These are phyloP conservation scores for Mimosa bimucronata DNA, from an alignment of 306 rosid species.

Conservation along the genomic window DNA sequence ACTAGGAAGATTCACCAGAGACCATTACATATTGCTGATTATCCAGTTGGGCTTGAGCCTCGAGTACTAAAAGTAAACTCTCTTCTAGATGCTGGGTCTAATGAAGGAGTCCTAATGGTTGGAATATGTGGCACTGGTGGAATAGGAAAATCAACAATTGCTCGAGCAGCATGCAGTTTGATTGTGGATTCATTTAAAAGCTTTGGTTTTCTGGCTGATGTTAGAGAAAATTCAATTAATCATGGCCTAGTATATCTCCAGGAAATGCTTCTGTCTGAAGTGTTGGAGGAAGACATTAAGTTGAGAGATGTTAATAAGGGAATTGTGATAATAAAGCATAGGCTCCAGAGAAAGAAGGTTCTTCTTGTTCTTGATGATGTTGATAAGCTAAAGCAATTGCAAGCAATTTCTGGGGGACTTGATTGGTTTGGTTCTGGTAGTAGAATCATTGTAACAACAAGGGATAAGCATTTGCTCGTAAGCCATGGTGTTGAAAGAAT, in stretches of 20 bases:
- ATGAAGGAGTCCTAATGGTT: not conserved
- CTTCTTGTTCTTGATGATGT: slow-evolving; percentile 13
- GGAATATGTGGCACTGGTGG: slow-evolving; percentile 10
- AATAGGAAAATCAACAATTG: slow-evolving; percentile 16
- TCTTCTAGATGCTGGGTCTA: not conserved
- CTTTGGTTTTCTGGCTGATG: not conserved
- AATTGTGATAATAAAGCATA: not conserved
- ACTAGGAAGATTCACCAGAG: not conserved
- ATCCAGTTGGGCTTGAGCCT: not conserved
- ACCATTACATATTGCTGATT: not conserved
- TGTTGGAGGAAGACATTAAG: not conserved
- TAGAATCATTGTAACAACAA: slow-evolving; percentile 8
- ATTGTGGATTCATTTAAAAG: not conserved
- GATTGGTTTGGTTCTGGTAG: slow-evolving; percentile 17
- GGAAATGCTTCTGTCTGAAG: not conserved
- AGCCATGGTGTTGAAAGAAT: not conserved
- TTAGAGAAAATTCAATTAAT: not conserved
- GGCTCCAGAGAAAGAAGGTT: slow-evolving; percentile 6
- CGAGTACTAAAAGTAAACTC: not conserved
- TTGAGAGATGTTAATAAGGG: not conserved
- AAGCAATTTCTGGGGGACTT: not conserved
- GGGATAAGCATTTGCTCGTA: not conserved
- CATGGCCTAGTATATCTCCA: slow-evolving; percentile 6
- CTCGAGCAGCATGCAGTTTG: not conserved
- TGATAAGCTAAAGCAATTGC: not conserved